phyloP scores from a whole-genome alignment of 192 early-diverging fungal species.

The Podochytrium sp. region DNA sequence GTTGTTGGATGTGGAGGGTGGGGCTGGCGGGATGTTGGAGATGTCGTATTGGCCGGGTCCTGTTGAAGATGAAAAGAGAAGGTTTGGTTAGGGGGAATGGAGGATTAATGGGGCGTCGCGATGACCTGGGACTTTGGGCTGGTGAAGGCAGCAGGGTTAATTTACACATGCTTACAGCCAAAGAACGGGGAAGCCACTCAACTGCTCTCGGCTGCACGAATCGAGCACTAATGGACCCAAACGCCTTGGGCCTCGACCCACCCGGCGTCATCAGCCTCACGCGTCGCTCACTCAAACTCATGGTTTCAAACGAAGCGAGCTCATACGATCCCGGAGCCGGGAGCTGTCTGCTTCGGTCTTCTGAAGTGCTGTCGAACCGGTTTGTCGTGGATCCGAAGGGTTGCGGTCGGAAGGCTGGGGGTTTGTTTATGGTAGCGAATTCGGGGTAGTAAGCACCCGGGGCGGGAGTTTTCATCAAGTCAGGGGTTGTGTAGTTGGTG shows the following conservation, averaged over 20 bases:
- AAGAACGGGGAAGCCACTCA: background rate
- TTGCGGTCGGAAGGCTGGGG: slow-evolving; percentile 41
- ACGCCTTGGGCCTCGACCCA: slow-evolving; percentile 35
- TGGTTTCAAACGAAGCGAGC: slow-evolving; percentile 32
- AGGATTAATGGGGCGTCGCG: background rate
- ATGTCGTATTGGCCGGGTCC: slow-evolving; percentile 31
- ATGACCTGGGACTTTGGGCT: slow-evolving; percentile 46
- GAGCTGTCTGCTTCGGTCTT: slow-evolving; percentile 13
- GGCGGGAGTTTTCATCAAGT: slow-evolving; percentile 50
- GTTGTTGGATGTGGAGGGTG: slow-evolving; percentile 13
- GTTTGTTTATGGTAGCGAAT: slow-evolving; percentile 39
- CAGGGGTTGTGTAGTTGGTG: slow-evolving; percentile 29
- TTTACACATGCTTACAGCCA: slow-evolving; percentile 21
- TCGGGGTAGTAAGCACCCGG: slow-evolving; percentile 58
- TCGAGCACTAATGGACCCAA: slow-evolving; percentile 46
- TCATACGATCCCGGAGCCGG: slow-evolving; percentile 55
- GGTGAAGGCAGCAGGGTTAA: background rate
- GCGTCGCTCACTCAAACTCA: slow-evolving; percentile 1
- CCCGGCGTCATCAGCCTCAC: slow-evolving; percentile 25
- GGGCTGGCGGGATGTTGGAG: slow-evolving; percentile 18
- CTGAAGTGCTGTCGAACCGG: slow-evolving; percentile 38
- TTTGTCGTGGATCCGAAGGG: slow-evolving; percentile 54
- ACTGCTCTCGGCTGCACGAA: slow-evolving; percentile 34
- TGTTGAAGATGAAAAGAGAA: background rate
- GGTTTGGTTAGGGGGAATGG: background rate